Base-by-base conservation (phyloP, 257 asterid species). In the Solanum piurae region DNA sequence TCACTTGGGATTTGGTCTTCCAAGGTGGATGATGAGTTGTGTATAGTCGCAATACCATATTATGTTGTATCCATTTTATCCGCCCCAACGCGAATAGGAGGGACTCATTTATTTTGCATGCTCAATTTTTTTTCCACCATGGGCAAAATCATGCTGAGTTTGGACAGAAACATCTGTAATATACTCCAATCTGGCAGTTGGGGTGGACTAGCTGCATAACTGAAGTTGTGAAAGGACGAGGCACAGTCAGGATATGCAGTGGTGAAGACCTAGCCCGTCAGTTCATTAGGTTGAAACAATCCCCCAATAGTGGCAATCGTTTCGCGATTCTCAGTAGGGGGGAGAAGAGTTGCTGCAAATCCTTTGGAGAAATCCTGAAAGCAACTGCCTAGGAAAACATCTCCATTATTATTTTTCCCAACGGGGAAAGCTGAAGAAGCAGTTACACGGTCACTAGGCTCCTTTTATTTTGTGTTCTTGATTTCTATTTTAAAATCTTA, bases 111-210 rank as follows among this genome's bases (percentile, higher is more conserved):
- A 23, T 79, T 89, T 68, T 83, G 77, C 18, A 72, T 77, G 29
- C 46, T 89, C 64, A 71, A 91, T 73, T 76, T 91, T 82, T 88
- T 88, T 82, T 77, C 89, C 92, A 62, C 89, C 93, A 87, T 85
- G 72, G 40, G 88, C 88, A 87, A 91, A 75, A 49, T 83, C 89
- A 12, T 11, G 90, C 69, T 80, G 64, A 69, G 27, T 64, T 20
- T 88, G 86, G 8, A 37, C 88, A 62, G 91, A 69, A 77, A 87
- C 76, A 29, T 85, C 92, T 68, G 87, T 84, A 88, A 85, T 46
- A 84, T 25, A 87, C 86, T 89, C 93, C 93, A 89, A 86, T 52
- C 87, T 27, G 93, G 91, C 85, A 90, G 88, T 86, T 90, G 90
- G 27, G 91, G 88, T 62, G 89, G 49, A 58, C 90, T 69, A 83